Percentiles rank a stretch among this genome's conserved stretches.
These are phyloP conservation scores for Chaetomium cochliodes DNA, from an alignment of 495 filamentous ascomycete genomes.

Conservation along the genomic window DNA sequence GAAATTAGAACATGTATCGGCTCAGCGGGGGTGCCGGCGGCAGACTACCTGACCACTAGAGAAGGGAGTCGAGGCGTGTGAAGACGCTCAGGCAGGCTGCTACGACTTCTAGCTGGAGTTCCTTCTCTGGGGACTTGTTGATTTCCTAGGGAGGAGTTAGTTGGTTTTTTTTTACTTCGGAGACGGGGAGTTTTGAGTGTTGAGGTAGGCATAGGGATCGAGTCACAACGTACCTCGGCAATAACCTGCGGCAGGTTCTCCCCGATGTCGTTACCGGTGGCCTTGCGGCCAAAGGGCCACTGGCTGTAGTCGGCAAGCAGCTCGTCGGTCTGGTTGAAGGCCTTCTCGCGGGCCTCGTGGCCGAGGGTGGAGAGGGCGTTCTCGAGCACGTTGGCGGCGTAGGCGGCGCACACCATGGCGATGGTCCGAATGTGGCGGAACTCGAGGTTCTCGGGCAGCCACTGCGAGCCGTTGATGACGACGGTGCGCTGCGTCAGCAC, in stretches of 20 bases:
- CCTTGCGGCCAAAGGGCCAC: constrained; percentile 85
- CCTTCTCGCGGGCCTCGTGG: constrained; percentile 88
- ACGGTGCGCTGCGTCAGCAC: constrained; percentile 92
- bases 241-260: constrained; percentile 90
- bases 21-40: neutral
- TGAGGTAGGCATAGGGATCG: too few species aligned
- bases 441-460: constrained; percentile 89
- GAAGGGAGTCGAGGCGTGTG: constrained; percentile 89
- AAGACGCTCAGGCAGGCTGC: constrained; percentile 96
- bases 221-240: constrained; percentile 54
- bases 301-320: constrained; percentile 93
- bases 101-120: constrained; percentile 95
- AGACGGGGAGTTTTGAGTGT: too few species aligned
- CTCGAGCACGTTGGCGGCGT: constrained; percentile 96
- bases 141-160: constrained; percentile 56
- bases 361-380: constrained; percentile 92
- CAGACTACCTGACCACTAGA: constrained; percentile 48
- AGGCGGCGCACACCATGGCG: constrained; percentile 95
- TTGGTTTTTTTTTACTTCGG: too few species aligned
- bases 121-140: constrained; percentile 79
- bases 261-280: constrained; percentile 78
- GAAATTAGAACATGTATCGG: neutral
- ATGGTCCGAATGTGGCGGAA: constrained; percentile 90
- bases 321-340: constrained; percentile 96
- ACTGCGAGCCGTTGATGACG: constrained; percentile 75